These are phyloP conservation scores for Saccharomyces hybrid DNA, from an alignment of 1,139 yeast species.

Conservation along the genomic window DNA sequence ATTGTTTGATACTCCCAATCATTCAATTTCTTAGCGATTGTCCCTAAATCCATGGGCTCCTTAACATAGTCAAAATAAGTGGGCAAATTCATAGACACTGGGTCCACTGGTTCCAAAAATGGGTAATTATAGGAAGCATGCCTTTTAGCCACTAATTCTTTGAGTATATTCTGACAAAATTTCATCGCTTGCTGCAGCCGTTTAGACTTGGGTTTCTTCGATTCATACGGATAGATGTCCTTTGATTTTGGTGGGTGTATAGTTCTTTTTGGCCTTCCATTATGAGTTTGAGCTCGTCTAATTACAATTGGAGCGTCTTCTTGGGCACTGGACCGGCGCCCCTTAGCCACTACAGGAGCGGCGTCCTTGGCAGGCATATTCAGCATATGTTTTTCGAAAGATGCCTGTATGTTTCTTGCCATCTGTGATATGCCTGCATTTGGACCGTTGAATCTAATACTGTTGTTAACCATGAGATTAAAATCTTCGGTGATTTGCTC, in stretches of 20 bases:
- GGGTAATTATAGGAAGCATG: constrained; percentile 83
- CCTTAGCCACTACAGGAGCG: too few relatives aligned
- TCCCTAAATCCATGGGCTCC: constrained; percentile 92
- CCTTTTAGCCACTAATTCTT: constrained; percentile 76
- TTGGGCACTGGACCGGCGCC: constrained; percentile 11
- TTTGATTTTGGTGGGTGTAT: constrained; percentile 95
- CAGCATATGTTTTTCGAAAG: too few relatives aligned
- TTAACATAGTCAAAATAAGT: constrained; percentile 78
- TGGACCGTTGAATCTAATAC: too few relatives aligned
- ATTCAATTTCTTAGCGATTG: constrained; percentile 69
- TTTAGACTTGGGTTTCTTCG: constrained; percentile 74
- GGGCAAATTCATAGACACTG: constrained; percentile 89
- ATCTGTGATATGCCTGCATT: too few relatives aligned
- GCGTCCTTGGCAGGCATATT: too few relatives aligned
- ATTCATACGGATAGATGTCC: constrained; percentile 76
- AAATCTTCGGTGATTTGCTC: too few relatives aligned
- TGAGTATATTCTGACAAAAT: constrained; percentile 74
- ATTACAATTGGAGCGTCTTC: constrained; percentile 33
- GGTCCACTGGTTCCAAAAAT: constrained; percentile 89
- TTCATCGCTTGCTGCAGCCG: constrained; percentile 85
- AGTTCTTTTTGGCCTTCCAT: constrained; percentile 82
- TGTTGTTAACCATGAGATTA: too few relatives aligned
- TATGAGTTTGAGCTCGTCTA: constrained; percentile 56
- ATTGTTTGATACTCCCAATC: constrained; percentile 86
- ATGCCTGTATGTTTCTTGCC: too few relatives aligned